Conservation (phyloP, 495 filamentous ascomycete species). For the Friedmanniomyces simplex region DNA sequence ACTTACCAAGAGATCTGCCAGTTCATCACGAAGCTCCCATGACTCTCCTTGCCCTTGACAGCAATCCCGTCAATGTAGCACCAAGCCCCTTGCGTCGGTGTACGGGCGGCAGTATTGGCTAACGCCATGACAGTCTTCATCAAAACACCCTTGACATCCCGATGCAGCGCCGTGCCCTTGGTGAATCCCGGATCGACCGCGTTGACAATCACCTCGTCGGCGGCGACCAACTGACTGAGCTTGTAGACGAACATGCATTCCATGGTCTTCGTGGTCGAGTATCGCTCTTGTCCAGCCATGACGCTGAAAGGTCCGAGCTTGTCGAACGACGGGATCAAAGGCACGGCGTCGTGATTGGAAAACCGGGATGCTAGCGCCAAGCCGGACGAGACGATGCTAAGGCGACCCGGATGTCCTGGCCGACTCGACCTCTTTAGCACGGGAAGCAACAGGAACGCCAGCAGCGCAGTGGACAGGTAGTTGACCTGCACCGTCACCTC, state of each 20-base stretch:
- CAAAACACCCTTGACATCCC: conserved; percentile 1
- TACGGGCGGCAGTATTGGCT: not conserved
- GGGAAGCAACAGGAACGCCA: conserved; percentile 42
- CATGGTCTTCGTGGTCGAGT: conserved; percentile 37
- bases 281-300: conserved; percentile 15
- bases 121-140: not conserved
- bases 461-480: conserved; percentile 38
- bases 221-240: conserved; percentile 34
- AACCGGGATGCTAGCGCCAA: conserved; percentile 31
- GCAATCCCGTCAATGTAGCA: conserved; percentile 9
- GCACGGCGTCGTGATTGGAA: conserved; percentile 20
- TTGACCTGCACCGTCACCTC: conserved; percentile 34
- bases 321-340: conserved; percentile 39
- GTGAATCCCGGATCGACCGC: conserved; percentile 35
- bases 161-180: conserved; percentile 3
- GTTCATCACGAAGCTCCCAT: conserved; percentile 7
- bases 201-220: conserved; percentile 40
- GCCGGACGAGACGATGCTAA: conserved; percentile 36
- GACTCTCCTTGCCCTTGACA: conserved; percentile 4
- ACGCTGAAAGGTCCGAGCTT: conserved; percentile 27
- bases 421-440: conserved; percentile 31
- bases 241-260: conserved; percentile 36
- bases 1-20: conserved; percentile 10
- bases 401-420: conserved; percentile 25
- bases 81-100: not conserved